Base-by-base conservation (phyloP, 257 asterid species). In the Vinca minor region DNA sequence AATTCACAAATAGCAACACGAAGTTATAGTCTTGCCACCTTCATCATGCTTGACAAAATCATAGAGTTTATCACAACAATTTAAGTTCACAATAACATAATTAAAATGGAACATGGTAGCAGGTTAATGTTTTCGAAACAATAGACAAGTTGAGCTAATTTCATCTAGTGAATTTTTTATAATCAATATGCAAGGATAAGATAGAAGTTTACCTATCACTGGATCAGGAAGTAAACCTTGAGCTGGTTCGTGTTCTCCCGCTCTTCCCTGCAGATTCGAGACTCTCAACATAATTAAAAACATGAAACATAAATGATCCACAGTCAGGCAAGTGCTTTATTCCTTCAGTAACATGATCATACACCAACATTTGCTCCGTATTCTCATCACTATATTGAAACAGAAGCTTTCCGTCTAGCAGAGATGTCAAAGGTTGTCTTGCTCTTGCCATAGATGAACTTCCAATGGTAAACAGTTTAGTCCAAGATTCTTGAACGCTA, bases 211-310 rank as follows among this genome's bases (percentile, higher is more conserved):
- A 48, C 54, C 54, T 48, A 8, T n/a, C 12, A n/a, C 2, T 48
- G 54, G 54, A 42, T 42, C 47, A 42, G 47, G 18, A 42, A 42
- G 47, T 18, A 1, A 4, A 42, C 3, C 18, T 17, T 11, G 14
- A 13, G 12, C 17, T 42, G 14, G 47, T 9, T 4, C 47, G n/a
- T n/a, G n/a, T 12, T 42, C 42, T 32, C 62, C 26, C 18, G 5
- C 20, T 1, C 45, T 14, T 34, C 44, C 13, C 54, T 17, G 44
- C 52, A 62, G 66, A 62, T 62, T 42, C 35, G 18, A 62, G 17
- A 54, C 66, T 62, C 38, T 62, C 66, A 0, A 42, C 66, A 41
- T 62, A 62, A 35, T 62, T 41, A 8, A 62, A 42, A 14, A 17
- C 47, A 23, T 42, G 47, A 42, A 42, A 42, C 47, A 42, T 13